A percentile compares a stretch with the other conserved stretches of the same genome.
These are phyloP conservation scores for Epichloe glyceriae DNA, from an alignment of 2,329 filamentous ascomycete genomes.

Conservation along the genomic window DNA sequence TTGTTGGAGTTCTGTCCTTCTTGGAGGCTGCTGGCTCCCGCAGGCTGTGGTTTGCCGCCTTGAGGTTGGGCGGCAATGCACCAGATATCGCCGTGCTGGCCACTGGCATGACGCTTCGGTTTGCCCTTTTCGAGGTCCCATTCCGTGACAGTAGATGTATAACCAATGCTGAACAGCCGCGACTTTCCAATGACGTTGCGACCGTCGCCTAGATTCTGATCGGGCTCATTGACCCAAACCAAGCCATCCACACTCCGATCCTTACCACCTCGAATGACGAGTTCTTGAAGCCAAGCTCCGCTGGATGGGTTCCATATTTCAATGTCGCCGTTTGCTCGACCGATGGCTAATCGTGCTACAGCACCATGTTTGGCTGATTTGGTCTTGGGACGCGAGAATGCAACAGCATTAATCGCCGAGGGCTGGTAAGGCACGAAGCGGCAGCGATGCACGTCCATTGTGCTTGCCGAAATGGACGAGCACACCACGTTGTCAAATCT, in stretches of 20 bases:
- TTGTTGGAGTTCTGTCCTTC: slow-evolving; percentile 35
- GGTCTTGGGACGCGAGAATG: slow-evolving; percentile 66
- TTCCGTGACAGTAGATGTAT: slow-evolving; percentile 82
- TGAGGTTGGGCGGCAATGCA: slow-evolving; percentile 78
- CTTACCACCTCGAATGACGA: slow-evolving; percentile 68
- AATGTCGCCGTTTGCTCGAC: slow-evolving; percentile 87
- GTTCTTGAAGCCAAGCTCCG: slow-evolving; percentile 82
- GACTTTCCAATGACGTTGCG: slow-evolving; percentile 55
- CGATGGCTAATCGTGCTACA: slow-evolving; percentile 68
- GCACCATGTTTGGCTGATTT: slow-evolving; percentile 34
- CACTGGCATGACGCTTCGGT: slow-evolving; percentile 70
- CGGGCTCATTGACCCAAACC: slow-evolving; percentile 79
- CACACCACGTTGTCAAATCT: not conserved
- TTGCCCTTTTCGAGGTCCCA: slow-evolving; percentile 78
- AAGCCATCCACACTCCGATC: slow-evolving; percentile 83
- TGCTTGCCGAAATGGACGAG: slow-evolving; percentile 3
- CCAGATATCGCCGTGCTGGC: slow-evolving; percentile 94
- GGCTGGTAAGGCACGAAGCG: slow-evolving; percentile 90
- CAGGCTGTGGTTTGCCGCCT: slow-evolving; percentile 7
- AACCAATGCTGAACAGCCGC: slow-evolving; percentile 91
- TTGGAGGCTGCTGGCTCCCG: not conserved
- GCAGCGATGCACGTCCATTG: slow-evolving; percentile 93
- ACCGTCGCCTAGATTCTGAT: slow-evolving; percentile 52
- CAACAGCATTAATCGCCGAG: slow-evolving; percentile 84
- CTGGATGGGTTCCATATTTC: slow-evolving; percentile 91